phyloP scores from a whole-genome alignment of 441 rosid species.

The Pelargonium fulgidum region DNA sequence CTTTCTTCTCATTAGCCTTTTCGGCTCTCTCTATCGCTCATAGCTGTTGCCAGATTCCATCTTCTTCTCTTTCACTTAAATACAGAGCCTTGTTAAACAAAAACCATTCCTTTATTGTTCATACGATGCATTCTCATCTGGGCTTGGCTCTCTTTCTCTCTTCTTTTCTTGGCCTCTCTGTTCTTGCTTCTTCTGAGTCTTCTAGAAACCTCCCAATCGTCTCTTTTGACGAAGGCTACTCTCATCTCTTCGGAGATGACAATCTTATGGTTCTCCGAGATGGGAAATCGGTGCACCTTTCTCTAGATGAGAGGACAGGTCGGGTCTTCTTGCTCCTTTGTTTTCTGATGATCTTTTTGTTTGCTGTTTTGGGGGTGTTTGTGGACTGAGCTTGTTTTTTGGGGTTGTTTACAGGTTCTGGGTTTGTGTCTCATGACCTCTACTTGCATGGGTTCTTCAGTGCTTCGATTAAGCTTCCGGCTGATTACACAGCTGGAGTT shows the following conservation, averaged over 20 bases:
- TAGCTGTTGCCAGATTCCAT: constrained; percentile 2
- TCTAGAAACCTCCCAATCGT: constrained; percentile 38
- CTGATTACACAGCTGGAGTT: constrained; percentile 98
- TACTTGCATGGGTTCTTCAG: constrained; percentile 92
- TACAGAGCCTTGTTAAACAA: constrained; percentile 22
- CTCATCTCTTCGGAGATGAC: constrained; percentile 82
- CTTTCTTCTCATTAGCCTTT: constrained; percentile 1
- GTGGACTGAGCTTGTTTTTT: constrained; percentile 5
- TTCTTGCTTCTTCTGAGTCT: constrained; percentile 52
- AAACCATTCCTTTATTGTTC: not conserved
- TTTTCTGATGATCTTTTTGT: not conserved
- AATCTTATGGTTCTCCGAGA: constrained; percentile 62
- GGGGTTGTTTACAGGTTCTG: constrained; percentile 62
- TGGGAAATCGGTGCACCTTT: constrained; percentile 78
- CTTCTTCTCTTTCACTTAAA: not conserved
- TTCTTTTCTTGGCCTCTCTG: constrained; percentile 22
- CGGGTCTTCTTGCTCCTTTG: constrained; percentile 9
- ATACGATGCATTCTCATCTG: constrained; percentile 10
- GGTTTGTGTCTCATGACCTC: constrained; percentile 91
- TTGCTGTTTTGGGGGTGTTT: not conserved
- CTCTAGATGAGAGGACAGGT: constrained; percentile 91
- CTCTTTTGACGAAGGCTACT: constrained; percentile 84
- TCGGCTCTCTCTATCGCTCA: constrained; percentile 8
- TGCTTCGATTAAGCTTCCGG: constrained; percentile 88
- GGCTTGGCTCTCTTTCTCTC: constrained; percentile 8